Evolutionary conservation across 768 basidiomycete genomes (phyloP), one percentile per base, ranked within the genome.

Genomic region (Termitomyces sp.): DNA sequence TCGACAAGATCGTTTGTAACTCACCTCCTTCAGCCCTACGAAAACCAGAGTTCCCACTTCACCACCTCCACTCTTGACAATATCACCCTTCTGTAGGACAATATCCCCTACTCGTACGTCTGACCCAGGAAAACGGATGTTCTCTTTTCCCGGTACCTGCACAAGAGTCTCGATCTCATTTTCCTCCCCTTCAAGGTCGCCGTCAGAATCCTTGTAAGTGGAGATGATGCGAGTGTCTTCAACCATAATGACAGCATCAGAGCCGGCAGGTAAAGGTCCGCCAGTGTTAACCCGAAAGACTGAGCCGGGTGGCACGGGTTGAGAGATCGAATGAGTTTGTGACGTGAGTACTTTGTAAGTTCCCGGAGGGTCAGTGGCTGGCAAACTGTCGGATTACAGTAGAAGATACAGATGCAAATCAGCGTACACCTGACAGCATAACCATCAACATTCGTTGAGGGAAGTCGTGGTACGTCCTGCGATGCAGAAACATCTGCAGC

Each of bases 231-330:
- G 80, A 0, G 93, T 95, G 67, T 95, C 93, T 71, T 96, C 93
- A 20, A 96, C 93, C 92, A 94, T 95, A 69, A 96, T 86, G 2
- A 94, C 86, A 0, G 90, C 74, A 66, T 94, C 87, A 7, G 87
- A 70, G 5, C 89, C 92, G 0, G 71, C 68, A 2, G 93, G 93
- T 2, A 96, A 73, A 0, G 91, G 89, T 0, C 82, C 88, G 6
- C 93, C 93, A 0, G 93, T 96, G 71, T 94, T 94, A 69, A 96
- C 82, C 45, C 93, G 86, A 68, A 84, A 90, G 38, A 91, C 77
- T 18, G 71, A 70, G 5, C 78, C 81, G 0, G 65, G 58, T 1
- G 84, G 81, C 3, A 89, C 66, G 13, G 76, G 68, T 40, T 82
- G 70, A 20, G 73, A 66, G 9, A 83, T 74, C 0, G 68, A 58